Conservation (phyloP, 2,329 filamentous ascomycete species). For the Penicillium psychrosexuale region DNA sequence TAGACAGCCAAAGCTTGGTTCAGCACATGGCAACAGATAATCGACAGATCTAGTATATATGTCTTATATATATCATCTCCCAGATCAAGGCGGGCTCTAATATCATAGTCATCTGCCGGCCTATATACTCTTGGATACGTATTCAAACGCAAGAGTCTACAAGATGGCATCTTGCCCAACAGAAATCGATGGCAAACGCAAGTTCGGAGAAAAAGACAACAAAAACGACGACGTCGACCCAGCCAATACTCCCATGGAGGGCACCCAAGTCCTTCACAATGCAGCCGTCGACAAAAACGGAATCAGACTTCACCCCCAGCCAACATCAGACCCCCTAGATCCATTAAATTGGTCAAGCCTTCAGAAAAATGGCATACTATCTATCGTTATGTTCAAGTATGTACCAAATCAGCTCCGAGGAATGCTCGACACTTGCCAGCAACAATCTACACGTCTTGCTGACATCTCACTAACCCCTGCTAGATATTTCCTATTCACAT, state of each 20-base stretch:
- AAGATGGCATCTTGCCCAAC: not conserved
- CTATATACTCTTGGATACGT: no score
- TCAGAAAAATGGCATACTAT: constrained; percentile 50
- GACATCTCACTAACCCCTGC: not conserved
- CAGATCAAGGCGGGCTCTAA: no score
- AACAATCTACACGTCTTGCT: not conserved
- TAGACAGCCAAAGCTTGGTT: not conserved
- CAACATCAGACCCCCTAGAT: constrained; percentile 49
- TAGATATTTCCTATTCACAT: constrained; percentile 58
- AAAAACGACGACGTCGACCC: not conserved
- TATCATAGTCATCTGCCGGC: not conserved
- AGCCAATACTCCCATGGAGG: not conserved
- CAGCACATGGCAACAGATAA: not conserved
- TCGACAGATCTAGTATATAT: not conserved
- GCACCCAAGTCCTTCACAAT: constrained; percentile 6
- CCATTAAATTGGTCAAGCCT: constrained; percentile 53
- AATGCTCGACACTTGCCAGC: no score
- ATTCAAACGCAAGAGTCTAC: not conserved
- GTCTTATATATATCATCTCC: not conserved
- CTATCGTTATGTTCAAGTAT: constrained; percentile 54
- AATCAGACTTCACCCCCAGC: constrained; percentile 40
- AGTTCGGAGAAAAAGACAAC: not conserved
- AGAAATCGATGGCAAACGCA: not conserved
- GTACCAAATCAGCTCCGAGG: constrained; percentile 8
- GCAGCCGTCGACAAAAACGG: constrained; percentile 23